Evolutionary conservation across 345 rosid species (phyloP).

Genomic region (Ceriops decandra): DNA sequence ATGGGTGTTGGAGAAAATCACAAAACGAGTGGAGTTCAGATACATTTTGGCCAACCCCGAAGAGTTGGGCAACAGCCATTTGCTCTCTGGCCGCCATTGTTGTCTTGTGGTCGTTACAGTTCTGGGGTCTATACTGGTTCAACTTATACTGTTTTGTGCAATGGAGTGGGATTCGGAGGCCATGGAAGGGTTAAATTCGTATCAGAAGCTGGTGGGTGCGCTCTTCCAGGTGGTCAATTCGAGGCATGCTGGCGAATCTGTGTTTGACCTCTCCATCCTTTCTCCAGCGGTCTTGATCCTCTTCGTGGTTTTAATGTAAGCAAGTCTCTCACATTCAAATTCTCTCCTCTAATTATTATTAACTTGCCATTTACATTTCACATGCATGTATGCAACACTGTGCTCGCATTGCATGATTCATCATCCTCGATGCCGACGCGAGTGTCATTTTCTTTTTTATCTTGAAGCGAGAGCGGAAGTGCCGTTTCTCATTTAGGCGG

Average conservation of each 20-base stretch:
- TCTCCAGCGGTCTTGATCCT: conserved; percentile 53
- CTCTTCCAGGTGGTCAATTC: conserved; percentile 49
- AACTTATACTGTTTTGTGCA: conserved; percentile 31
- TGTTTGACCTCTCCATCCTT: conserved; percentile 49
- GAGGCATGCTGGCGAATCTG: conserved; percentile 55
- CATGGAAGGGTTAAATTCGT: conserved; percentile 31
- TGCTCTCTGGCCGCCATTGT: conserved; percentile 33
- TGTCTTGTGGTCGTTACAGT: conserved; percentile 35
- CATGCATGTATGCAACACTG: no score
- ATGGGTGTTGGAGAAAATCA: conserved; percentile 38
- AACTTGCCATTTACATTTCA: no score
- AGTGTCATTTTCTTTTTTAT: no score
- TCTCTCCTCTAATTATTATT: background rate
- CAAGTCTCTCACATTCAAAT: background rate
- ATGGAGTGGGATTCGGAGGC: conserved; percentile 54
- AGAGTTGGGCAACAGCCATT: conserved; percentile 42
- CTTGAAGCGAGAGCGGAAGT: no score
- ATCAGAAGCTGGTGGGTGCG: conserved; percentile 41
- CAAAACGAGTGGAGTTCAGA: conserved; percentile 28
- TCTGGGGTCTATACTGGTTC: conserved; percentile 37
- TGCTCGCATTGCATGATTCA: no score
- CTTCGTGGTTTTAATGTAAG: conserved; percentile 70
- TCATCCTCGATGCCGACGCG: no score
- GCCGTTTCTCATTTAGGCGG: no score
- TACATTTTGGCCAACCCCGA: conserved; percentile 37